Conservation (phyloP, 139 green algal species). For the Chlorella ohadii region DNA sequence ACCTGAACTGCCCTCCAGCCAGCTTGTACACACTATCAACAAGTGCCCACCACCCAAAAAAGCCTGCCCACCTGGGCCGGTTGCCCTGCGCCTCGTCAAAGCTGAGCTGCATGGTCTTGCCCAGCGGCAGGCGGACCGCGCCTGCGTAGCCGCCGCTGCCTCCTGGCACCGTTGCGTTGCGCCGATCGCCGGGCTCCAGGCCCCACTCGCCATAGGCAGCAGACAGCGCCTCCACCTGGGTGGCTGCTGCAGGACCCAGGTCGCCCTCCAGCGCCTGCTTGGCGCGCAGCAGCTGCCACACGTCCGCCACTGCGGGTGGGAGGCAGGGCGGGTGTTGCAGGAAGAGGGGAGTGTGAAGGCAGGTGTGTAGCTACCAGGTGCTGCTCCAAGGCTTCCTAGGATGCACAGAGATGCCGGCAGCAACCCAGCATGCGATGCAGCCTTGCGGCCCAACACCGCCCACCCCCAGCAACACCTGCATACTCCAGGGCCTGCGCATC, state of each 20-base stretch:
- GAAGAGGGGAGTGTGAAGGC: too few relatives aligned
- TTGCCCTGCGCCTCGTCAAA: not conserved
- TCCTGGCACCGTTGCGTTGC: not conserved
- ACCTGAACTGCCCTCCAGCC: too few relatives aligned
- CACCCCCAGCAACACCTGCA: conserved; percentile 10
- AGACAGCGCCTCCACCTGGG: not conserved
- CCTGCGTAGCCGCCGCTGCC: not conserved
- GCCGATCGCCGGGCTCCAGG: not conserved
- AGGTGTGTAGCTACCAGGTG: too few relatives aligned
- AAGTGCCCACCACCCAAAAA: not conserved
- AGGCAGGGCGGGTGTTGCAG: not conserved
- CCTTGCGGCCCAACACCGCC: too few relatives aligned
- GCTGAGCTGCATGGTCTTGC: conserved; percentile 17
- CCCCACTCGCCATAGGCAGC: conserved; percentile 7
- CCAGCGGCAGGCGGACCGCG: conserved; percentile 7
- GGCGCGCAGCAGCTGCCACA: conserved; percentile 30
- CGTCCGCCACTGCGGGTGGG: not conserved
- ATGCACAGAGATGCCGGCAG: too few relatives aligned
- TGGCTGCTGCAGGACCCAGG: conserved; percentile 6
- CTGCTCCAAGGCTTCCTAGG: too few relatives aligned
- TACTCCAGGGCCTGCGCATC: conserved; percentile 8
- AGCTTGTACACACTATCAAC: too few relatives aligned
- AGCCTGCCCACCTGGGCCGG: not conserved
- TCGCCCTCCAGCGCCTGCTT: not conserved
- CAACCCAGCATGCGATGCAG: too few relatives aligned